A percentile compares a stretch with the other conserved stretches of the same genome.
Evolutionary conservation across 495 filamentous ascomycete genomes (phyloP).

Genomic region (Pseudevernia furfuracea): DNA sequence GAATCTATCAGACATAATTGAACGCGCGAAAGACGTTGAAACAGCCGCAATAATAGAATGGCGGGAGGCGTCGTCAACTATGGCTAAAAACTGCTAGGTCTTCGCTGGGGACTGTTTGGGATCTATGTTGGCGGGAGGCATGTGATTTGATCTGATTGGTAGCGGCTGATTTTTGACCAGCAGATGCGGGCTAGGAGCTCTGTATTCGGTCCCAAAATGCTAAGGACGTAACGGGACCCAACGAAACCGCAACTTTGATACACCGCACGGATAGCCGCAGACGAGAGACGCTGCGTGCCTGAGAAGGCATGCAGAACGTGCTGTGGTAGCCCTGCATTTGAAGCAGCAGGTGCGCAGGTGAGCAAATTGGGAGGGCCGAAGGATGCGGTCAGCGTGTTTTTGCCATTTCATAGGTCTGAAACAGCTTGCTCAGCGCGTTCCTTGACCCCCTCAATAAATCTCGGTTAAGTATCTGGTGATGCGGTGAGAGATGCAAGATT

Average conservation of each 20-base stretch:
- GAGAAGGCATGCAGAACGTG: not conserved
- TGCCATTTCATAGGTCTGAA: not conserved
- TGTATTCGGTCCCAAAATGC: not conserved
- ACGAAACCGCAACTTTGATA: conserved; percentile 1
- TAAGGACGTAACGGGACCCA: conserved; percentile 2
- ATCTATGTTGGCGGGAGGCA: not conserved
- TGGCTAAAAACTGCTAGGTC: conserved; percentile 1
- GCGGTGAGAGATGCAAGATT: not conserved
- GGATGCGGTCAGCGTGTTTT: not conserved
- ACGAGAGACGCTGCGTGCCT: conserved; percentile 1
- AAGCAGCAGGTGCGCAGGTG: not conserved
- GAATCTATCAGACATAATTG: not conserved
- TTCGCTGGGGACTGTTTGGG: not conserved
- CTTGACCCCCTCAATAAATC: not conserved
- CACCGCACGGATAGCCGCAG: conserved; percentile 12
- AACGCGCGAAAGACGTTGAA: not conserved
- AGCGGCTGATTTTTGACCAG: not conserved
- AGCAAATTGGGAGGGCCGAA: not conserved
- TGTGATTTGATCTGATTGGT: not conserved
- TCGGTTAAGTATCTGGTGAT: not conserved
- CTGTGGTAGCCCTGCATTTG: not conserved
- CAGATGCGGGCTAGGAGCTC: not conserved
- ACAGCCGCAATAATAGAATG: not conserved
- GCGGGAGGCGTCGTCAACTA: not conserved
- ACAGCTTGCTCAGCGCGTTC: not conserved